Evolutionary conservation across 2,329 filamentous ascomycete species (phyloP).

Genomic region (Fusarium dimerum): DNA sequence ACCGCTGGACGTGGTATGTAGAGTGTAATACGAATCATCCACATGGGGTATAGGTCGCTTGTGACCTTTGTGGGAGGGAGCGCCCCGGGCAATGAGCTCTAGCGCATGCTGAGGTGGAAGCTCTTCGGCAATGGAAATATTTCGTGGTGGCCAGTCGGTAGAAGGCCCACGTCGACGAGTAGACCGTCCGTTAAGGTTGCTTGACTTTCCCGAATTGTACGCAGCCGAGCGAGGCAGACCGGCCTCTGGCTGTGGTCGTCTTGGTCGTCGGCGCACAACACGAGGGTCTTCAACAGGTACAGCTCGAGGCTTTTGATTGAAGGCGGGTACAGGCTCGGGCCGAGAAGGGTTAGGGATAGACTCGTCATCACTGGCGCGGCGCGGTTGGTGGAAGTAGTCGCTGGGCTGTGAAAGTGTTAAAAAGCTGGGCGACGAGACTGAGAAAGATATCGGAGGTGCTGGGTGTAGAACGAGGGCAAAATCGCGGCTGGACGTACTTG

Average conservation of each 20-base stretch:
- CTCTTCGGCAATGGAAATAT: slow-evolving; percentile 49
- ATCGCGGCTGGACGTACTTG: slow-evolving; percentile 18
- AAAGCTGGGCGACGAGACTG: background rate
- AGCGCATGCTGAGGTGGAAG: slow-evolving; percentile 56
- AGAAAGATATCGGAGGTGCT: slow-evolving; percentile 8
- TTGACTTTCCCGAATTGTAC: slow-evolving; percentile 15
- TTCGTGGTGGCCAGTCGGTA: slow-evolving; percentile 59
- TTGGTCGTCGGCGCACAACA: slow-evolving; percentile 42
- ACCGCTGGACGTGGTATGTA: slow-evolving; percentile 53
- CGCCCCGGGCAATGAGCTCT: slow-evolving; percentile 59
- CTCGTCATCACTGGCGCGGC: slow-evolving; percentile 21
- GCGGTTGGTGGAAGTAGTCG: slow-evolving; percentile 19
- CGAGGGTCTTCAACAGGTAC: slow-evolving; percentile 16
- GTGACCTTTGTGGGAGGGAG: slow-evolving; percentile 57
- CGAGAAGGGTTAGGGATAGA: slow-evolving; percentile 8
- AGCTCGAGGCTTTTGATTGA: slow-evolving; percentile 27
- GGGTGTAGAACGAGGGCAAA: background rate
- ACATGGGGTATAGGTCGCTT: slow-evolving; percentile 55
- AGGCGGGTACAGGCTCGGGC: slow-evolving; percentile 38
- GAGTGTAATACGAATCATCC: slow-evolving; percentile 55
- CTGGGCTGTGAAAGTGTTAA: slow-evolving; percentile 16
- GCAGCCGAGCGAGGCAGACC: slow-evolving; percentile 17
- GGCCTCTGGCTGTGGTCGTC: slow-evolving; percentile 39
- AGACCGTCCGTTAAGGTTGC: slow-evolving; percentile 17
- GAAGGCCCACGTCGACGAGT: slow-evolving; percentile 35